A percentile compares a stretch with the other conserved stretches of the same genome.
Conservation (phyloP, 202 grass and related monocot genomes). For the Digitaria exilis region DNA sequence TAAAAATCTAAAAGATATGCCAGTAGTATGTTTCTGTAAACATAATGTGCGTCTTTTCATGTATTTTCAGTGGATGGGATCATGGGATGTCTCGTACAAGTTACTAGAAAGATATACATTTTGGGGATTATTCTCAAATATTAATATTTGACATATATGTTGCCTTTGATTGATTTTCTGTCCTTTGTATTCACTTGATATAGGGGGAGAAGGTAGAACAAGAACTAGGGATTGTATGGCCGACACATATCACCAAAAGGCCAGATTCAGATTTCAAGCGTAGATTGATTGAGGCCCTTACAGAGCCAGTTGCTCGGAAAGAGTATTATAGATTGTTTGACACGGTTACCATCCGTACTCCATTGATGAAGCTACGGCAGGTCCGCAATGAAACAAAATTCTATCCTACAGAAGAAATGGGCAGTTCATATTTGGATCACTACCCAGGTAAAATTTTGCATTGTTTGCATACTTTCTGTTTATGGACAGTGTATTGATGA, state of each 20-base stretch:
- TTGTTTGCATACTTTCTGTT: slow-evolving; percentile 12
- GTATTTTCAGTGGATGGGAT: neutral
- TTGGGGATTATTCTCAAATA: no score
- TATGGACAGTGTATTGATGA: neutral
- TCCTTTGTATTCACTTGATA: slow-evolving; percentile 1
- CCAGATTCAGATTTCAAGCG: slow-evolving; percentile 62
- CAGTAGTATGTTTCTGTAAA: neutral
- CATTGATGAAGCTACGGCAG: no score
- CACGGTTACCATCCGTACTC: no score
- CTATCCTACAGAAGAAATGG: no score
- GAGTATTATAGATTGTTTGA: slow-evolving; percentile 53
- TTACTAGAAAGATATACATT: no score
- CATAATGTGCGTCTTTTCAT: neutral
- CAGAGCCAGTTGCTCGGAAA: slow-evolving; percentile 44
- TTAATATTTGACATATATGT: neutral
- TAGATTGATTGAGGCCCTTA: slow-evolving; percentile 57
- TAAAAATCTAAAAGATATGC: neutral
- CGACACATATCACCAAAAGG: slow-evolving; percentile 51
- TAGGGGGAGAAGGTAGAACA: neutral
- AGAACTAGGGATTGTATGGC: slow-evolving; percentile 47
- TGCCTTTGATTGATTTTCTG: neutral
- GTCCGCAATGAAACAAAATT: no score
- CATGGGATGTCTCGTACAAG: no score
- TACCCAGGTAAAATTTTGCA: slow-evolving; percentile 84
- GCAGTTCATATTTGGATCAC: slow-evolving; percentile 68